These are phyloP conservation scores for Sutorius australiensis DNA, from an alignment of 768 basidiomycete genomes.

Conservation along the genomic window DNA sequence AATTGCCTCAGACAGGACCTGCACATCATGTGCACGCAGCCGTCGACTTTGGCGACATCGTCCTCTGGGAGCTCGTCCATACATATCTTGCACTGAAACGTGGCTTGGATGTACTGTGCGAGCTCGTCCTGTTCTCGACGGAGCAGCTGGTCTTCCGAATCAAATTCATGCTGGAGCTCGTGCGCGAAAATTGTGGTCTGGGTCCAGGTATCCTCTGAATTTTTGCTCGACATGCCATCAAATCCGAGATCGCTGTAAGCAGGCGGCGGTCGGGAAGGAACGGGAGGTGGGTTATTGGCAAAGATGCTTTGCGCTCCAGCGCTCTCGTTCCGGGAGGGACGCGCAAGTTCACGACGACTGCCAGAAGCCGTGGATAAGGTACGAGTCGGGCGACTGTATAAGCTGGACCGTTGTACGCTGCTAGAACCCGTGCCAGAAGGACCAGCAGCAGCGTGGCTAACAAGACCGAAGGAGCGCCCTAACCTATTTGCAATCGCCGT, in stretches of 20 bases:
- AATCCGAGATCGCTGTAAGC: conserved; percentile 15
- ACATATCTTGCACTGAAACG: conserved; percentile 57
- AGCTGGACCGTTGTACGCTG: not conserved
- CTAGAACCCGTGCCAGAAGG: conserved; percentile 7
- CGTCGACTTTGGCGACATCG: conserved; percentile 37
- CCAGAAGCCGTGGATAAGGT: not conserved
- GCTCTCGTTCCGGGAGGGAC: not conserved
- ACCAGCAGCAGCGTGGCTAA: conserved; percentile 24
- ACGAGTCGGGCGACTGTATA: not conserved
- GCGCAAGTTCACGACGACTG: not conserved
- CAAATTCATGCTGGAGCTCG: conserved; percentile 35
- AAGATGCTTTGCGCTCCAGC: conserved; percentile 24
- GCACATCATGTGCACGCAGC: conserved; percentile 54
- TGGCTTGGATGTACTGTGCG: conserved; percentile 23
- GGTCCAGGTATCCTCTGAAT: conserved; percentile 2
- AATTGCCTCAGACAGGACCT: conserved; percentile 46
- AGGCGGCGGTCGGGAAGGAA: conserved; percentile 10
- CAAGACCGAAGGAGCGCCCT: conserved; percentile 2
- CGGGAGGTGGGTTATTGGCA: conserved; percentile 25
- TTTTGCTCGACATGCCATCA: not conserved
- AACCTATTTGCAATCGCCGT: not conserved
- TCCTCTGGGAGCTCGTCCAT: conserved; percentile 46
- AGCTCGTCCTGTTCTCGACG: conserved; percentile 35
- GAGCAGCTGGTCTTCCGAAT: conserved; percentile 40
- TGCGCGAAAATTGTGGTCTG: conserved; percentile 19